Conservation (phyloP, 2,329 filamentous ascomycete species). For the Colletotrichum salicis region DNA sequence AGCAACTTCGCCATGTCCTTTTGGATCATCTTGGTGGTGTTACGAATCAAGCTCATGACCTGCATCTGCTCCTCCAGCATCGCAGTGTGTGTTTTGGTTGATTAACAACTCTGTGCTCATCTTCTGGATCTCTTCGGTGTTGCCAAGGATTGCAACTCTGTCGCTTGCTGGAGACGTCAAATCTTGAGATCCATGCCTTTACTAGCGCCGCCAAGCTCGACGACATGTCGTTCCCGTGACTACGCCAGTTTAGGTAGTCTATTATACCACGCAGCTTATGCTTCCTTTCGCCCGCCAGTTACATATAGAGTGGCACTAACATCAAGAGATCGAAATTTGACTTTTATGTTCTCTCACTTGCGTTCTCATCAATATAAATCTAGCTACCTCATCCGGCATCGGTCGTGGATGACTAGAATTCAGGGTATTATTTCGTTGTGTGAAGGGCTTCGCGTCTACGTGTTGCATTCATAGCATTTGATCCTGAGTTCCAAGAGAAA, state of each 20-base stretch:
- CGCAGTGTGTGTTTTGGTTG: slow-evolving; percentile 40
- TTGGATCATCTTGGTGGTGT: slow-evolving; percentile 42
- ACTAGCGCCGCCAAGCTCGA: slow-evolving; percentile 44
- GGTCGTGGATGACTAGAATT: too few relatives aligned
- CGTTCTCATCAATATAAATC: too few relatives aligned
- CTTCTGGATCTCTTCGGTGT: slow-evolving; percentile 45
- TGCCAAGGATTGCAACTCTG: slow-evolving; percentile 46
- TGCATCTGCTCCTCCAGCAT: slow-evolving; percentile 42
- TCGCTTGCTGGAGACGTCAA: slow-evolving; percentile 43
- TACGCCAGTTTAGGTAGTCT: neutral
- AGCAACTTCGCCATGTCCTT: slow-evolving; percentile 43
- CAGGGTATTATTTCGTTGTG: too few relatives aligned
- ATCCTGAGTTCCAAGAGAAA: too few relatives aligned
- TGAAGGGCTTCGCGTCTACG: too few relatives aligned
- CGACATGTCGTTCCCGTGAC: neutral
- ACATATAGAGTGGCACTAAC: neutral
- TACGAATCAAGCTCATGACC: slow-evolving; percentile 40
- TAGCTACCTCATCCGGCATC: too few relatives aligned
- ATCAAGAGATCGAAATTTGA: neutral
- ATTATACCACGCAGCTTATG: neutral
- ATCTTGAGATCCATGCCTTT: slow-evolving; percentile 43
- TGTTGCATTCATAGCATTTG: too few relatives aligned
- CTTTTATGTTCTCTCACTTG: neutral
- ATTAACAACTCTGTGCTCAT: slow-evolving; percentile 41
- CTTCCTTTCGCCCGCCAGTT: neutral